Conservation (phyloP, 23 red algal species). For the Gracilaria domingensis region DNA sequence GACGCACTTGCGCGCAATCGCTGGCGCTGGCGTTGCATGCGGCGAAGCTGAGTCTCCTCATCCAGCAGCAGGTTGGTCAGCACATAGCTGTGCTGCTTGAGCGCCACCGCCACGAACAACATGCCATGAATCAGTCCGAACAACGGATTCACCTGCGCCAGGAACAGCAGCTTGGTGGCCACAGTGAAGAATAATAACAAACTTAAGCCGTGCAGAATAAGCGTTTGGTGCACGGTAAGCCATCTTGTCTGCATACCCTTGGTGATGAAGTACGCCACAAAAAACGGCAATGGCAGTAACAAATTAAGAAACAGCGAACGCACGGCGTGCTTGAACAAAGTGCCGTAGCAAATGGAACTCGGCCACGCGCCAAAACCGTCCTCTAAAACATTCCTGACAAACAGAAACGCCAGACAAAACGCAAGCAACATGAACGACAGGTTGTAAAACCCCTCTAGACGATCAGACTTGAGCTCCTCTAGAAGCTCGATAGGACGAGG, state of each 20-base stretch:
- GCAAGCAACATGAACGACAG: slow-evolving; percentile 82
- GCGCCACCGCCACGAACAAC: slow-evolving; percentile 62
- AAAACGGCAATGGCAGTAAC: slow-evolving; percentile 49
- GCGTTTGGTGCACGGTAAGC: slow-evolving; percentile 37
- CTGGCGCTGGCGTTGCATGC: slow-evolving; percentile 7
- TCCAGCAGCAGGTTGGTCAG: slow-evolving; percentile 80
- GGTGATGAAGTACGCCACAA: slow-evolving; percentile 33
- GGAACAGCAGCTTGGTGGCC: slow-evolving; percentile 42
- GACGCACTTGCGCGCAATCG: neutral
- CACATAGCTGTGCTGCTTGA: slow-evolving; percentile 89
- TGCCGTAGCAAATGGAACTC: slow-evolving; percentile 37
- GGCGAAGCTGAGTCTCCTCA: slow-evolving; percentile 67
- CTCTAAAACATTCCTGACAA: slow-evolving; percentile 76
- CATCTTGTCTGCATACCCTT: slow-evolving; percentile 19
- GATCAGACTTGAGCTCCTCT: slow-evolving; percentile 81
- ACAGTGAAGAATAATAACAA: slow-evolving; percentile 30
- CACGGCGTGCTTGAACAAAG: slow-evolving; percentile 45
- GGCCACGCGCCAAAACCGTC: slow-evolving; percentile 66
- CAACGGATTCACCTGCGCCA: slow-evolving; percentile 60
- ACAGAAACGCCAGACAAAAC: slow-evolving; percentile 84
- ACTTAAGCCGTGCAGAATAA: slow-evolving; percentile 32
- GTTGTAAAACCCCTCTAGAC: slow-evolving; percentile 90
- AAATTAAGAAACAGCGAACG: slow-evolving; percentile 48
- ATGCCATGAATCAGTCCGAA: slow-evolving; percentile 75
- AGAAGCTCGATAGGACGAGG: slow-evolving; percentile 65